These are phyloP conservation scores for Elsinoe australis DNA, from an alignment of 2,329 filamentous ascomycete species.

Conservation along the genomic window DNA sequence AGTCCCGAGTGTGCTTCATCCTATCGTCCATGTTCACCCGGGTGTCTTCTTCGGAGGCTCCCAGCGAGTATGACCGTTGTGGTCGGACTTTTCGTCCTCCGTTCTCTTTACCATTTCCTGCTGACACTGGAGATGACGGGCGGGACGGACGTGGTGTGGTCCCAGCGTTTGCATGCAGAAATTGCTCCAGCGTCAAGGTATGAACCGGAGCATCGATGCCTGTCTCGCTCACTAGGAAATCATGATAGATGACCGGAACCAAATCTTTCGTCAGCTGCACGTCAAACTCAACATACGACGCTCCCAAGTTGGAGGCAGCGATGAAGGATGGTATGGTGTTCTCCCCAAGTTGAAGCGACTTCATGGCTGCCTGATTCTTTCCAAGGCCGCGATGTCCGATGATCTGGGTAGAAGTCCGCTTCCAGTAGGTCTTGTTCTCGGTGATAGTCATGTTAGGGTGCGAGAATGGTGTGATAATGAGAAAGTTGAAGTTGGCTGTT, in stretches of 20 bases:
- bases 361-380: constrained; percentile 78
- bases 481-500: constrained; percentile 91
- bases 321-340: constrained; percentile 96
- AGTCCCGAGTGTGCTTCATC: constrained; percentile 95
- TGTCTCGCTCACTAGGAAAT: constrained; percentile 95
- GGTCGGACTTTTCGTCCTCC: constrained; percentile 25
- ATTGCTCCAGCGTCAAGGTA: constrained; percentile 89
- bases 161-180: constrained; percentile 72
- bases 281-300: constrained; percentile 65
- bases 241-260: constrained; percentile 96
- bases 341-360: constrained; percentile 87
- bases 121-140: constrained; percentile 38
- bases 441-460: constrained; percentile 92
- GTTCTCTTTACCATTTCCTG: constrained; percentile 16
- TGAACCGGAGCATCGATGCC: constrained; percentile 96
- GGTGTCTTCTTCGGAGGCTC: constrained; percentile 41
- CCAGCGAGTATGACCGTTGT: constrained; percentile 53
- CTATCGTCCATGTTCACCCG: constrained; percentile 62
- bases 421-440: constrained; percentile 92
- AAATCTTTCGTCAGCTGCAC: constrained; percentile 98
- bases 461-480: constrained; percentile 87
- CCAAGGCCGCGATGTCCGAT: constrained; percentile 69
- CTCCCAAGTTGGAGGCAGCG: constrained; percentile 86
- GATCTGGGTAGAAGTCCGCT: constrained; percentile 80
- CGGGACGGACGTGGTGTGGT: constrained; percentile 40